Conservation (phyloP, 2,329 filamentous ascomycete genomes). For the Diplodia seriata region DNA sequence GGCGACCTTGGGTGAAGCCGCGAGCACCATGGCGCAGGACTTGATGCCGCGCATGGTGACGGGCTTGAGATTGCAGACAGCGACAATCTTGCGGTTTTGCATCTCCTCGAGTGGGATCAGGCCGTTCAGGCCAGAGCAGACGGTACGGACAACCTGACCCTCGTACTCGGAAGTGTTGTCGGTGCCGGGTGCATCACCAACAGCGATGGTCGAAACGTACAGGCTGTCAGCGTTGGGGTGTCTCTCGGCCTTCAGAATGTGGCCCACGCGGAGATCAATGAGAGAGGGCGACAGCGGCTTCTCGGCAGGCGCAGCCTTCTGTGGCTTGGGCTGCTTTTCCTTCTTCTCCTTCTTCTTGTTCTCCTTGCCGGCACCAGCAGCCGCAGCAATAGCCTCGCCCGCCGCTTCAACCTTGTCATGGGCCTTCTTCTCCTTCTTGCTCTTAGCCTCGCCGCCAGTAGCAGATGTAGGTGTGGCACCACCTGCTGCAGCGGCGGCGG, state of each 20-base stretch:
- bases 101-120: slow-evolving; percentile 92
- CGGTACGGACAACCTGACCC: slow-evolving; percentile 88
- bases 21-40: slow-evolving; percentile 87
- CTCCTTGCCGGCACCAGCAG: slow-evolving; percentile 41
- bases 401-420: slow-evolving; percentile 63
- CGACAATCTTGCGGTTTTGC: slow-evolving; percentile 93
- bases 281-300: slow-evolving; percentile 81
- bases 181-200: slow-evolving; percentile 83
- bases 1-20: slow-evolving; percentile 82
- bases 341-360: slow-evolving; percentile 83
- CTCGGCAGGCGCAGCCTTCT: slow-evolving; percentile 66
- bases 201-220: slow-evolving; percentile 93
- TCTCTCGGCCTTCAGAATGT: slow-evolving; percentile 94
- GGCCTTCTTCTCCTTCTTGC: slow-evolving; percentile 55
- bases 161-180: slow-evolving; percentile 93
- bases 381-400: slow-evolving; percentile 58
- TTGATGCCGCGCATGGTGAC: slow-evolving; percentile 97
- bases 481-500: slow-evolving; percentile 58
- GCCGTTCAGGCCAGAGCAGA: slow-evolving; percentile 96
- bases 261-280: slow-evolving; percentile 94
- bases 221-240: slow-evolving; percentile 97
- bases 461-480: slow-evolving; percentile 50
- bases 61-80: slow-evolving; percentile 97
- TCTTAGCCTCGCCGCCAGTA: slow-evolving; percentile 47
- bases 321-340: slow-evolving; percentile 81